A percentile compares a stretch with the other conserved stretches of the same genome.
phyloP scores from a whole-genome alignment of 371 early-diverging fungal species.

The Entomophthora muscae region DNA sequence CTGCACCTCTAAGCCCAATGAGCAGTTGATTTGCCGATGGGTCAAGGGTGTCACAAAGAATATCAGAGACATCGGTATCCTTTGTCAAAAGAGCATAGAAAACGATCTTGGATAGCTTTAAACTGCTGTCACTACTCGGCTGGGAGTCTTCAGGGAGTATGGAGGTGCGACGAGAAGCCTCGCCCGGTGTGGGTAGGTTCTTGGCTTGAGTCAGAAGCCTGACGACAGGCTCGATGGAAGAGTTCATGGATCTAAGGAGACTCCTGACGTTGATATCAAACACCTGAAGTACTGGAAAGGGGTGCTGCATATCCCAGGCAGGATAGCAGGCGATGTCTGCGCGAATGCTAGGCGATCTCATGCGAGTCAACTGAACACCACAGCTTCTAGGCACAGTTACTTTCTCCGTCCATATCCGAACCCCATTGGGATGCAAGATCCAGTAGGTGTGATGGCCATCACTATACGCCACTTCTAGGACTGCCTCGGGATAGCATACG shows the following conservation, averaged over 20 bases:
- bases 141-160: background rate
- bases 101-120: background rate
- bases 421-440: background rate
- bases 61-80: background rate
- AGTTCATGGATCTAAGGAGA: background rate
- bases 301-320: background rate
- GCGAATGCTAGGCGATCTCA: no score
- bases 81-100: background rate
- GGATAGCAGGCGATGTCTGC: background rate
- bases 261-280: constrained; percentile 2
- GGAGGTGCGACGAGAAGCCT: background rate
- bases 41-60: background rate
- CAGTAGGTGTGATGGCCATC: background rate
- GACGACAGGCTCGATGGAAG: background rate
- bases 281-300: background rate
- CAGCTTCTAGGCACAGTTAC: background rate
- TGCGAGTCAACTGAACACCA: background rate
- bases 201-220: background rate
- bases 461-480: background rate
- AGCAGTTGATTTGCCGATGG: background rate
- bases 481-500: background rate
- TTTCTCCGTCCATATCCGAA: background rate
- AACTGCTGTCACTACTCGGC: background rate
- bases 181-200: background rate
- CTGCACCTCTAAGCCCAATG: background rate